These are phyloP conservation scores for Prunus armeniaca DNA, from an alignment of 306 rosid species.

Conservation along the genomic window DNA sequence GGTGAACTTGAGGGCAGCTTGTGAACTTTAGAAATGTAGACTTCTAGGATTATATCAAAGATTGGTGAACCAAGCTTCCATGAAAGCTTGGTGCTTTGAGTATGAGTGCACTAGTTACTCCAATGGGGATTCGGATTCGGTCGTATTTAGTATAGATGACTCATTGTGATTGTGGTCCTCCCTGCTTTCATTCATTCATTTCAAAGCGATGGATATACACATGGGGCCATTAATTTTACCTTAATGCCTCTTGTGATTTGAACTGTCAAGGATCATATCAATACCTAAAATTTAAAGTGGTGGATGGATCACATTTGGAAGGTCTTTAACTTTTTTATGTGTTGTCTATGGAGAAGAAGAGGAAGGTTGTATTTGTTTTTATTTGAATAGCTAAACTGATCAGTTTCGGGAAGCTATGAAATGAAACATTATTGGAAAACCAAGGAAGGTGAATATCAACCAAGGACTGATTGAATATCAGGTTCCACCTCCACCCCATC, in stretches of 20 bases:
- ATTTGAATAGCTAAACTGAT: not conserved
- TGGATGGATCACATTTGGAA: constrained; percentile 38
- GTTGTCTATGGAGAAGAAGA: constrained; percentile 14
- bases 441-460: not conserved
- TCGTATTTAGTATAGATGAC: not conserved
- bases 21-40: not conserved
- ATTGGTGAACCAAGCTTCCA: not conserved
- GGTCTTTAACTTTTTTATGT: constrained; percentile 5
- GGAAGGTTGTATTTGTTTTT: not conserved
- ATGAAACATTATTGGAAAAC: not conserved
- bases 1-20: not conserved
- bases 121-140: not conserved
- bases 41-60: not conserved
- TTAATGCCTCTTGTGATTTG: constrained; percentile 5
- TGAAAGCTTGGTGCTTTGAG: not conserved
- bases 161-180: constrained; percentile 7
- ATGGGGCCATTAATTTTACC: not conserved
- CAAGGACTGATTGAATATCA: no score
- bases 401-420: not conserved
- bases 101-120: not conserved
- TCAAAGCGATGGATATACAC: not conserved
- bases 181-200: not conserved
- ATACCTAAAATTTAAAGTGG: constrained; percentile 4
- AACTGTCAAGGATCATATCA: constrained; percentile 13
- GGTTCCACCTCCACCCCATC: no score